phyloP scores from a whole-genome alignment of 371 early-diverging fungal species.

The Mucor sp. region DNA sequence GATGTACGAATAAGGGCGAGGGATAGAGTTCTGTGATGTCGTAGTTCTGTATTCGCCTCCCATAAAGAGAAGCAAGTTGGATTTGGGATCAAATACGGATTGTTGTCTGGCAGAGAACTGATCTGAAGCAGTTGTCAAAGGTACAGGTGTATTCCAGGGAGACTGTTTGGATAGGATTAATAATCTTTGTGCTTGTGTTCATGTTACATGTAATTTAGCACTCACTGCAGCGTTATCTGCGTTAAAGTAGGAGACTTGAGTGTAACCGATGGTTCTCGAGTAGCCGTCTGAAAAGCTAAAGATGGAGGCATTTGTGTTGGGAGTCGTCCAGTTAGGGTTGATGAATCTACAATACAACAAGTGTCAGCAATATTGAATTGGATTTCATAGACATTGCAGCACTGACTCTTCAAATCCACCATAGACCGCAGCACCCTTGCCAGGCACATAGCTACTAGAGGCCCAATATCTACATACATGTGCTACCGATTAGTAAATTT shows the following conservation, averaged over 20 bases:
- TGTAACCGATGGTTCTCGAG: constrained; percentile 6
- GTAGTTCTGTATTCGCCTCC: not conserved
- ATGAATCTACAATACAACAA: not conserved
- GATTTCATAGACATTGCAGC: too few relatives aligned
- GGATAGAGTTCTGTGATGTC: not conserved
- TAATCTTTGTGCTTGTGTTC: not conserved
- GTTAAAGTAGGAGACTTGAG: constrained; percentile 1
- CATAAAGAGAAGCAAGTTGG: not conserved
- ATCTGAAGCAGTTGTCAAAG: not conserved
- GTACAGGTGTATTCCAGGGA: not conserved
- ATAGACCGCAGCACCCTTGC: constrained; percentile 5
- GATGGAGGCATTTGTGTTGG: not conserved
- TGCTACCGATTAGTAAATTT: not conserved
- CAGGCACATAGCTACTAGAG: not conserved
- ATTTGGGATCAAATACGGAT: not conserved
- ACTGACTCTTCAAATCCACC: constrained; percentile 12
- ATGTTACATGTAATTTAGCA: not conserved
- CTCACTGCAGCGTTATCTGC: not conserved
- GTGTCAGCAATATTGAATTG: not conserved
- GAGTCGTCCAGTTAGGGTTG: not conserved
- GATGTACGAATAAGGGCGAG: not conserved
- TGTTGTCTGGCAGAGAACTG: not conserved
- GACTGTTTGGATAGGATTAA: not conserved
- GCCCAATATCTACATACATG: constrained; percentile 3
- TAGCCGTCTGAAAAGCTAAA: not conserved